These are phyloP conservation scores for Anaeromyces robustus DNA, from an alignment of 192 early-diverging fungal genomes.

Conservation along the genomic window DNA sequence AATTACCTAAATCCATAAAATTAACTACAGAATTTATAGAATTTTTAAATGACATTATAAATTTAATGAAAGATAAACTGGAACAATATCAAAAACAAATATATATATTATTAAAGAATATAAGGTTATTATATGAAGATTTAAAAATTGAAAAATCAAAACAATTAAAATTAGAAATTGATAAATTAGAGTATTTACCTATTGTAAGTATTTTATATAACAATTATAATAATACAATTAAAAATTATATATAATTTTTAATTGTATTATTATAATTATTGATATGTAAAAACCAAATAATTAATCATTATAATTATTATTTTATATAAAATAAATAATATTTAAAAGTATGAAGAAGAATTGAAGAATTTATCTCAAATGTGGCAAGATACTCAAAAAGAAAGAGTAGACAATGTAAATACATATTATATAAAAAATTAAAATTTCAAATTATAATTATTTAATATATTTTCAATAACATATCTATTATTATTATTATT, in stretches of 20 bases:
- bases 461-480: too few relatives aligned
- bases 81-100: background rate
- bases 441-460: too few relatives aligned
- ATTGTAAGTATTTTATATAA: background rate
- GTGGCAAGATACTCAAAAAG: background rate
- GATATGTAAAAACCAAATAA: too few relatives aligned
- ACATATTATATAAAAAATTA: too few relatives aligned
- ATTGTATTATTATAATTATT: too few relatives aligned
- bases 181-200: background rate
- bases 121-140: background rate
- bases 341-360: background rate
- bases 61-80: background rate
- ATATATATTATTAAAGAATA: background rate
- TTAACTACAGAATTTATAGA: background rate
- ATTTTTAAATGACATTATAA: background rate
- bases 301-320: too few relatives aligned
- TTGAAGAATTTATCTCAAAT: background rate
- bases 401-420: background rate
- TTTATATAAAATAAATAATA: too few relatives aligned
- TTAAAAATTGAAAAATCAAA: background rate
- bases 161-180: background rate
- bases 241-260: too few relatives aligned
- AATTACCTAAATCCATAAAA: background rate
- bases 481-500: too few relatives aligned
- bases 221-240: too few relatives aligned